Evolutionary conservation across 805 yeast genomes (phyloP).

Genomic region (Nematodospora valgi): DNA sequence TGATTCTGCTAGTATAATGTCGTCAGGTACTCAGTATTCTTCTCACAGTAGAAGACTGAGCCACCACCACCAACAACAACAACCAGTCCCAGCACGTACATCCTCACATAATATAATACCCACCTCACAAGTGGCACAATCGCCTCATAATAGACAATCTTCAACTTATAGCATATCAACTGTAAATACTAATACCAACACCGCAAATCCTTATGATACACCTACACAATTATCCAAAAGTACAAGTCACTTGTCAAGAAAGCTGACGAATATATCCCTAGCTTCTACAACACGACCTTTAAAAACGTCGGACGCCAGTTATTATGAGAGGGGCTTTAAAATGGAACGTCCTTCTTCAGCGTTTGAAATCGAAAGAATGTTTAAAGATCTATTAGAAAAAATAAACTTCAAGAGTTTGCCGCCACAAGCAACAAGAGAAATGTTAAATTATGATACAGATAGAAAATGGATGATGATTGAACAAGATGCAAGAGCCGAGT

Average conservation of each 20-base stretch:
- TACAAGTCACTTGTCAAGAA: conserved; percentile 12
- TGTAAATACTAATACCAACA: conserved; percentile 9
- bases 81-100: conserved; percentile 8
- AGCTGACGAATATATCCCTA: conserved; percentile 19
- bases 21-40: conserved; percentile 18
- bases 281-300: conserved; percentile 30
- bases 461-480: conserved; percentile 90
- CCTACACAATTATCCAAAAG: conserved; percentile 1
- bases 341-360: conserved; percentile 68
- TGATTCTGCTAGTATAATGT: conserved; percentile 29
- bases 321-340: conserved; percentile 19
- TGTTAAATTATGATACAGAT: conserved; percentile 68
- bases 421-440: conserved; percentile 67
- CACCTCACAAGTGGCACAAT: conserved; percentile 24
- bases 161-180: conserved; percentile 36
- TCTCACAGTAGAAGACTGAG: conserved; percentile 8
- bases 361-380: conserved; percentile 67
- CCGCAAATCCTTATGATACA: conserved; percentile 10
- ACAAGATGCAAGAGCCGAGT: conserved; percentile 80
- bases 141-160: conserved; percentile 39
- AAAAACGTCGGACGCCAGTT: conserved; percentile 13
- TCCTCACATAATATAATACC: conserved; percentile 23
- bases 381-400: conserved; percentile 74
- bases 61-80: conserved; percentile 9
- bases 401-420: conserved; percentile 76